phyloP scores from a whole-genome alignment of 1,139 yeast genomes.

The Maudiozyma humilis region DNA sequence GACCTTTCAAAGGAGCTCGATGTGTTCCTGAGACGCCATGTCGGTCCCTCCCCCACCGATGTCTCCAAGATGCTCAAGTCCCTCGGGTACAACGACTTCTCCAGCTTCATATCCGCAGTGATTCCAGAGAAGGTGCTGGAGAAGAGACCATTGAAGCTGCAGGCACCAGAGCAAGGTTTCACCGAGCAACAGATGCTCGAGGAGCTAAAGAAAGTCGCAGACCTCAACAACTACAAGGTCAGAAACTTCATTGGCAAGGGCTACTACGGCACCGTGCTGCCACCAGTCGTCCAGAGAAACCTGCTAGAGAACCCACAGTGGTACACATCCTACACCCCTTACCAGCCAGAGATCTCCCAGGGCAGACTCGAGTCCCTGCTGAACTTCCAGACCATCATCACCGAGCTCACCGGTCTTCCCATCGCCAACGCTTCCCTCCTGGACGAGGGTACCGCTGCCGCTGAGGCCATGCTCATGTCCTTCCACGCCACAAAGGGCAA shows the following conservation, averaged over 20 bases:
- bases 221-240: constrained; percentile 57
- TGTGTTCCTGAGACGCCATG: constrained; percentile 81
- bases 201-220: constrained; percentile 60
- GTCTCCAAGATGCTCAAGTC: constrained; percentile 55
- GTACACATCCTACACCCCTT: constrained; percentile 97
- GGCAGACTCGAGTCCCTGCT: constrained; percentile 86
- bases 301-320: constrained; percentile 90
- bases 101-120: constrained; percentile 61
- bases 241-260: constrained; percentile 88
- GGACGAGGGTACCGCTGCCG: constrained; percentile 98
- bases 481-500: constrained; percentile 63
- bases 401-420: constrained; percentile 85
- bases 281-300: constrained; percentile 90
- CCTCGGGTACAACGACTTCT: constrained; percentile 60
- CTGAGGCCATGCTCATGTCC: constrained; percentile 89
- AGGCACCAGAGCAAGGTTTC: constrained; percentile 58
- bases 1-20: constrained; percentile 40
- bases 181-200: constrained; percentile 74
- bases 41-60: constrained; percentile 69
- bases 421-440: constrained; percentile 89
- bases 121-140: constrained; percentile 71
- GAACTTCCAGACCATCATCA: constrained; percentile 82
- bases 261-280: constrained; percentile 81
- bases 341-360: constrained; percentile 96
- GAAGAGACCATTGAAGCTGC: constrained; percentile 48